Evolutionary conservation across 1,284 basidiomycete species (phyloP).

Genomic region (Cutaneotrichosporon cyanovorans): DNA sequence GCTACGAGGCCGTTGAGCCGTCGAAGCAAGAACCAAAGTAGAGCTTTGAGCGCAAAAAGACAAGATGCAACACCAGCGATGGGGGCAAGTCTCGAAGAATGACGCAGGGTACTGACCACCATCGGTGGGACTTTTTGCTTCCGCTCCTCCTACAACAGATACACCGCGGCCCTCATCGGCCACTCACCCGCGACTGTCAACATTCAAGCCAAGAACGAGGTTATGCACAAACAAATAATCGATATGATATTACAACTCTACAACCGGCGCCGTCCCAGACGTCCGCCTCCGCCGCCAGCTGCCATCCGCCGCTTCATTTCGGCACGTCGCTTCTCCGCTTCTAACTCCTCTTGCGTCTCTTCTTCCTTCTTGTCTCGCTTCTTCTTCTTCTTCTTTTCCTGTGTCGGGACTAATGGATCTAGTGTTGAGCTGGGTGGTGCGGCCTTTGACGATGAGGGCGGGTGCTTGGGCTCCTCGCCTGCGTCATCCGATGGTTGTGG

Average conservation of each 20-base stretch:
- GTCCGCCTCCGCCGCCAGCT: constrained; percentile 22
- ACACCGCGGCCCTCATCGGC: not conserved
- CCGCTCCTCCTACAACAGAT: not conserved
- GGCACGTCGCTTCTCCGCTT: constrained; percentile 20
- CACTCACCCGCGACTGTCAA: too few relatives aligned
- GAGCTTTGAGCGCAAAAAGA: not conserved
- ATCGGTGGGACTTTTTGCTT: not conserved
- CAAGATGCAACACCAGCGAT: not conserved
- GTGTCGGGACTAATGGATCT: constrained; percentile 14
- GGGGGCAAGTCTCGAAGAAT: not conserved
- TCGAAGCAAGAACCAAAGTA: not conserved
- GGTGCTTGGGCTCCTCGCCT: not conserved
- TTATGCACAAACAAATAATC: too few relatives aligned
- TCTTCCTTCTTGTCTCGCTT: constrained; percentile 26
- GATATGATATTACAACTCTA: not conserved
- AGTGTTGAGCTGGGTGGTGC: constrained; percentile 7
- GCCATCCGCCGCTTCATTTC: constrained; percentile 35
- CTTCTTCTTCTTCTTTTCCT: constrained; percentile 14
- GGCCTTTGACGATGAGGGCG: not conserved
- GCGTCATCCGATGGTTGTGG: not conserved
- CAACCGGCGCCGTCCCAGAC: constrained; percentile 8
- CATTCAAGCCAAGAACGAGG: too few relatives aligned
- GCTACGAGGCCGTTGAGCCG: not conserved
- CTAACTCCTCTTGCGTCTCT: constrained; percentile 31
- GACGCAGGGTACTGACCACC: not conserved